Evolutionary conservation across 176 grass and related monocot genomes (phyloP).

Genomic region (Oryza officinalis): DNA sequence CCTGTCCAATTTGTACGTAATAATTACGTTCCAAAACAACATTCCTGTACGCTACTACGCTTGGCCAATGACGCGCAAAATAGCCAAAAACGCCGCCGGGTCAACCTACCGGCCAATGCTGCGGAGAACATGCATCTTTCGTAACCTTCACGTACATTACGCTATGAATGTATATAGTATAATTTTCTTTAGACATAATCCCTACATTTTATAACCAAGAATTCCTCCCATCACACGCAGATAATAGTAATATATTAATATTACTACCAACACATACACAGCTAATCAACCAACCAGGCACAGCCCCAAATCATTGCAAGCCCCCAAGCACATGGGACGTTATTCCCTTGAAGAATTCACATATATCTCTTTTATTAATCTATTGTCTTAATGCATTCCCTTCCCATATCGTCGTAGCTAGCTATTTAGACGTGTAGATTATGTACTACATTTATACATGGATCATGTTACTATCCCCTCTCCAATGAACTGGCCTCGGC

Average conservation of each 20-base stretch:
- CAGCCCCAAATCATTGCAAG: slow-evolving; percentile 29
- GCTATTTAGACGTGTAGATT: background rate
- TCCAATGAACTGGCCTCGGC: slow-evolving; percentile 22
- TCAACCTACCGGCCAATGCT: slow-evolving; percentile 34
- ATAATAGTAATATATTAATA: background rate
- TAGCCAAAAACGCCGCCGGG: background rate
- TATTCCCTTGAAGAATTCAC: background rate
- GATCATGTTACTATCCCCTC: slow-evolving; percentile 5
- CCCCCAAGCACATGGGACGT: slow-evolving; percentile 28
- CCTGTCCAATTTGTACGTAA: background rate
- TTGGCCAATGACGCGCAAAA: background rate
- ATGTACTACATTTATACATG: background rate
- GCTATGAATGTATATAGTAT: background rate
- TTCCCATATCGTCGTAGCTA: background rate
- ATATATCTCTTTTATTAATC: background rate
- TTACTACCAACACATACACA: background rate
- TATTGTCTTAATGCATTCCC: background rate
- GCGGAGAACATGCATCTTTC: slow-evolving; percentile 31
- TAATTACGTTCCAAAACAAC: background rate
- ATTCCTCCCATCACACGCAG: slow-evolving; percentile 33
- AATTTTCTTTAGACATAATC: too few species aligned
- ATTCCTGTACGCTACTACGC: background rate
- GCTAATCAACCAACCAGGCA: background rate
- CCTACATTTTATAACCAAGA: background rate
- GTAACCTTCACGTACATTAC: slow-evolving; percentile 40